Evolutionary conservation across 257 asterid genomes (phyloP).

Genomic region (Jasminum sambac): DNA sequence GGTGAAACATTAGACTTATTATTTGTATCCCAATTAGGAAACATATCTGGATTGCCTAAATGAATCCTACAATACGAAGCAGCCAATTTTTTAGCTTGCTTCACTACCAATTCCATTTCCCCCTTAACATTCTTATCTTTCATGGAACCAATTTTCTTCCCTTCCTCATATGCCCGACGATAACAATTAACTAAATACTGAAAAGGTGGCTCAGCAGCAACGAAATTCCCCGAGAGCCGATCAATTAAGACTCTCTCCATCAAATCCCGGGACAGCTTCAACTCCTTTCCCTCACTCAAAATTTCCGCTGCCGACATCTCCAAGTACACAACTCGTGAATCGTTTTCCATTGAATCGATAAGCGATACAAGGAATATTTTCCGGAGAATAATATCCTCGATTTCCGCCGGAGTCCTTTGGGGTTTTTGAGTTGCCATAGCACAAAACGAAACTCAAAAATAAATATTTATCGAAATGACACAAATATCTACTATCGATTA

Average conservation of each 20-base stretch:
- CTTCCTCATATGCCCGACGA: constrained; percentile 81
- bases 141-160: constrained; percentile 71
- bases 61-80: constrained; percentile 82
- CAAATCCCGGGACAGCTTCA: constrained; percentile 66
- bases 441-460: not conserved
- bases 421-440: constrained; percentile 75
- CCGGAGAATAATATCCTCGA: constrained; percentile 87
- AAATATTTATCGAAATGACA: not conserved
- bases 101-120: constrained; percentile 67
- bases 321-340: constrained; percentile 61
- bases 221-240: constrained; percentile 69
- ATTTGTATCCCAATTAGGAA: constrained; percentile 50
- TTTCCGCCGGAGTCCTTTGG: constrained; percentile 67
- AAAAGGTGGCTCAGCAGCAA: constrained; percentile 74
- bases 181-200: constrained; percentile 62
- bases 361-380: constrained; percentile 71
- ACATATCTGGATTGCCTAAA: constrained; percentile 80
- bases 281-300: constrained; percentile 76
- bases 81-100: constrained; percentile 67
- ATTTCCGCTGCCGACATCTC: constrained; percentile 89
- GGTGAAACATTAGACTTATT: constrained; percentile 52
- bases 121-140: constrained; percentile 63
- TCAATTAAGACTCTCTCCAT: constrained; percentile 84
- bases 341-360: constrained; percentile 71
- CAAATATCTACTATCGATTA: not conserved